Conservation (phyloP, 805 yeast species). For the Kluyveromyces starmeri region DNA sequence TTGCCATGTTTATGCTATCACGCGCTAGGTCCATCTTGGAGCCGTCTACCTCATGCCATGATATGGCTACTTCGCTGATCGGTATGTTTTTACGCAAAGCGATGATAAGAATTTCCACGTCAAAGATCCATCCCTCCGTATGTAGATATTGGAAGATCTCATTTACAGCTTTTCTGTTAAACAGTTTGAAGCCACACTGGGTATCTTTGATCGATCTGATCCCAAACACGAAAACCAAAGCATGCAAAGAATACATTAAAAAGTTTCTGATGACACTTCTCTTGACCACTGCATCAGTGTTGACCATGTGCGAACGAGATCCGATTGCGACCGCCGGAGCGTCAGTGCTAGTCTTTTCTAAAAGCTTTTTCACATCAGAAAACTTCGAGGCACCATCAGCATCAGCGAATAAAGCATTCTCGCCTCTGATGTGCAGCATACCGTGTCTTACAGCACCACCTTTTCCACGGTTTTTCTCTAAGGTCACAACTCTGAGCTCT, state of each 20-base stretch:
- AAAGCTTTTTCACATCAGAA: slow-evolving; percentile 41
- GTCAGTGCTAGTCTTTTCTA: slow-evolving; percentile 12
- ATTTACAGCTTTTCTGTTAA: slow-evolving; percentile 58
- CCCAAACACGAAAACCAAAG: slow-evolving; percentile 81
- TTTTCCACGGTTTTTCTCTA: slow-evolving; percentile 79
- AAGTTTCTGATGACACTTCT: slow-evolving; percentile 82
- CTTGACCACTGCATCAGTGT: slow-evolving; percentile 93
- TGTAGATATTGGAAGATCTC: slow-evolving; percentile 82
- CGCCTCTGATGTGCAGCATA: slow-evolving; percentile 63
- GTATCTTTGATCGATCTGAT: slow-evolving; percentile 82
- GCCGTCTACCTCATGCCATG: slow-evolving; percentile 97
- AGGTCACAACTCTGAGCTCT: slow-evolving; percentile 58
- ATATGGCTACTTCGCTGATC: slow-evolving; percentile 72
- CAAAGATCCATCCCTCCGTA: slow-evolving; percentile 97
- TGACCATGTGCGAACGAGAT: slow-evolving; percentile 93
- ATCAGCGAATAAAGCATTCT: slow-evolving; percentile 78
- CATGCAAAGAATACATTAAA: slow-evolving; percentile 86
- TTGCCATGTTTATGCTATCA: slow-evolving; percentile 88
- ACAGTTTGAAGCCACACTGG: slow-evolving; percentile 95
- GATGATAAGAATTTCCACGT: slow-evolving; percentile 80
- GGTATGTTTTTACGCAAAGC: slow-evolving; percentile 63
- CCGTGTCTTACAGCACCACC: slow-evolving; percentile 98
- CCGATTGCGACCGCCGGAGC: slow-evolving; percentile 71
- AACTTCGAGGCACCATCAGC: slow-evolving; percentile 95
- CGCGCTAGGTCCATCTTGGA: slow-evolving; percentile 87